Evolutionary conservation across 257 asterid species (phyloP), one percentile per base, ranked within the genome.

Genomic region (Ophiorrhiza pumila): DNA sequence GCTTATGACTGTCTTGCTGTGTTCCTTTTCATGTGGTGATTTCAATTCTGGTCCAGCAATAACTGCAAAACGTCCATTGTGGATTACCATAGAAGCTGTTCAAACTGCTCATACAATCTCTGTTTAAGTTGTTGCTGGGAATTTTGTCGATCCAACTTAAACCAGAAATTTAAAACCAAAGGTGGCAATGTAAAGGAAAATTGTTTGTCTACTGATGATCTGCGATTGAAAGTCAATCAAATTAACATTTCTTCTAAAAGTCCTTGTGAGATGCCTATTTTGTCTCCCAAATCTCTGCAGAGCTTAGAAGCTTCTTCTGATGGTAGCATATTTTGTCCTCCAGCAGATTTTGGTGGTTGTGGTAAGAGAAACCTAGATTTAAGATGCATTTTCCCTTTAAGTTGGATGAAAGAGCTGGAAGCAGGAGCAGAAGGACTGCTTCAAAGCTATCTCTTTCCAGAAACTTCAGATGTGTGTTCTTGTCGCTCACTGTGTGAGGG

Each of bases 51-150:
- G 69, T 71, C 79, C 92, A 92, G 98, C 87, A 87, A 82, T 80
- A 89, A 81, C 79, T 95, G 99, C 86, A 85, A 83, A 72, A 74
- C 81, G 47, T 81, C 93, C 65, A 86, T 92, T 78, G 77, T 88
- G 77, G 96, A 95, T 91, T 95, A 89, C 86, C 97, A 92, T 69
- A 86, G 97, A 86, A 87, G 89, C 81, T 95, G 99, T 86, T 42
- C 85, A 61, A 84, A 80, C 65, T 95, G 99, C 69, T 89, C 95
- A 3, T 95, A 87, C 77, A 86, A 83, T 74, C 90, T 95, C 80
- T 95, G 99, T 86, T 81, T 95, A 76, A 77, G 82, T 80, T 95
- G 99, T 77, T 87, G 96, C 78, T 81, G 77, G 80, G 97, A 87
- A 80, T 81, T 87, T 77, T 83, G 87, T 75, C 80, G 67, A 67